Conservation (phyloP, 106 monocot species). For the Apostasia ramifera region DNA sequence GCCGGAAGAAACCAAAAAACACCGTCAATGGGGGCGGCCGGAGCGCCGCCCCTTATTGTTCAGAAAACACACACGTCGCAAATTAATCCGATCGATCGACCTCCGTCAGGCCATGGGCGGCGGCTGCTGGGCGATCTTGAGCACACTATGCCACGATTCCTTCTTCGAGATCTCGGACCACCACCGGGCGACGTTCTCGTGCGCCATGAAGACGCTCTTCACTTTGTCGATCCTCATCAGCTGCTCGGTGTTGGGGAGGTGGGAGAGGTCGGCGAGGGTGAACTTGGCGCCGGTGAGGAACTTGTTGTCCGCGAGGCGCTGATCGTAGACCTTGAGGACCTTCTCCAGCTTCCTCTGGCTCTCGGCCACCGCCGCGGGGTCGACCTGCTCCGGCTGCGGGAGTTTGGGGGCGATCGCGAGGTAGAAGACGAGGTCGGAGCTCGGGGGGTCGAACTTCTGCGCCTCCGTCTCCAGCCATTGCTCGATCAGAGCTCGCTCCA, state of each 20-base stretch:
- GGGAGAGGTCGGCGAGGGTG: constrained; percentile 56
- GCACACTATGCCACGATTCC: constrained; percentile 54
- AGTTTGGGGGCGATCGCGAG: constrained; percentile 23
- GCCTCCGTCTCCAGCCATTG: constrained; percentile 51
- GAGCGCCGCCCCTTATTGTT: no score
- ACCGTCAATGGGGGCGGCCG: no score
- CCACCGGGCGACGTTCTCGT: constrained; percentile 50
- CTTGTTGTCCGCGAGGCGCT: constrained; percentile 23
- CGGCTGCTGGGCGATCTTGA: constrained; percentile 24
- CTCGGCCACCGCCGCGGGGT: neutral
- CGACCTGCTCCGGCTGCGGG: neutral
- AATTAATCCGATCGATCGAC: no score
- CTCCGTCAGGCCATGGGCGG: constrained; percentile 8
- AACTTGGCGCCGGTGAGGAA: constrained; percentile 51
- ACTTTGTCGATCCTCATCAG: constrained; percentile 17
- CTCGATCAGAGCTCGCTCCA: constrained; percentile 39
- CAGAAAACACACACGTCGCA: no score
- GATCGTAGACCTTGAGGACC: constrained; percentile 43
- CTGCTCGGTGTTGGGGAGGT: constrained; percentile 49
- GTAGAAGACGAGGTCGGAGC: constrained; percentile 37
- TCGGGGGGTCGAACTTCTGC: constrained; percentile 30
- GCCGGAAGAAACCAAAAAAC: no score
- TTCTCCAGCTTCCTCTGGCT: constrained; percentile 22
- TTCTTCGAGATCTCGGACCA: constrained; percentile 45
- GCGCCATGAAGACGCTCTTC: constrained; percentile 13